Percentiles rank a stretch among this genome's conserved stretches.
Conservation (phyloP, 2,329 filamentous ascomycete species). For the Cercospora nicotianae region DNA sequence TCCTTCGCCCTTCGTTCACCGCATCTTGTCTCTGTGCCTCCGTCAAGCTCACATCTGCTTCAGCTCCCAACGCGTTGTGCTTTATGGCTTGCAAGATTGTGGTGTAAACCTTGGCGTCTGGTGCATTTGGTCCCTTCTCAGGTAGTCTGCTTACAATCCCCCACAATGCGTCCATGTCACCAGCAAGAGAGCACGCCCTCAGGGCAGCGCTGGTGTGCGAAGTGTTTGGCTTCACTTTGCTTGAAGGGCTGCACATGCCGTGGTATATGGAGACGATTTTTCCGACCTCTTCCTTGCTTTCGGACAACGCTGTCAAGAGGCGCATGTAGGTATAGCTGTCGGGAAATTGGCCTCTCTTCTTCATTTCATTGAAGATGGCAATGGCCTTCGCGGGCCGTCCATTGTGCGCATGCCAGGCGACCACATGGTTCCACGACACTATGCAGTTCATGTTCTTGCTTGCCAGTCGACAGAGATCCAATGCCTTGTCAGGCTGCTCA, state of each 20-base stretch:
- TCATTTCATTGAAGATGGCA: slow-evolving; percentile 98
- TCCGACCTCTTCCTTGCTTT: slow-evolving; percentile 58
- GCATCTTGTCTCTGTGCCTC: slow-evolving; percentile 43
- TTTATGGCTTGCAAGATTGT: slow-evolving; percentile 78
- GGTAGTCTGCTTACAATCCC: slow-evolving; percentile 71
- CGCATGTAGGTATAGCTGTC: slow-evolving; percentile 82
- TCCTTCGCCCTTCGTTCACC: slow-evolving; percentile 65
- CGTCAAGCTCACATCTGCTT: slow-evolving; percentile 27
- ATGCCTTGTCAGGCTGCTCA: slow-evolving; percentile 65
- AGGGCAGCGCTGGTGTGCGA: slow-evolving; percentile 89
- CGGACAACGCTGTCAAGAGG: slow-evolving; percentile 72
- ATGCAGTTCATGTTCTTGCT: slow-evolving; percentile 63
- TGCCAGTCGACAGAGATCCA: slow-evolving; percentile 67
- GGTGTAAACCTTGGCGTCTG: slow-evolving; percentile 74
- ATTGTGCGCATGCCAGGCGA: slow-evolving; percentile 67
- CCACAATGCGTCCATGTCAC: slow-evolving; percentile 79
- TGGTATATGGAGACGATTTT: slow-evolving; percentile 77
- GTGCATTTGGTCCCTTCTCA: slow-evolving; percentile 59
- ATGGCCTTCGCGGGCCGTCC: slow-evolving; percentile 64
- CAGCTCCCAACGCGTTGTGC: slow-evolving; percentile 38
- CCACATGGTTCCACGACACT: slow-evolving; percentile 86
- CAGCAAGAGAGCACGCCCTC: slow-evolving; percentile 71
- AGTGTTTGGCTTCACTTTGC: slow-evolving; percentile 67
- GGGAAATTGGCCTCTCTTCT: slow-evolving; percentile 80
- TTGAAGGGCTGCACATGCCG: slow-evolving; percentile 65